Base-by-base conservation (phyloP, 2,329 filamentous ascomycete genomes). In the Sclerotinia sclerotiorum region DNA sequence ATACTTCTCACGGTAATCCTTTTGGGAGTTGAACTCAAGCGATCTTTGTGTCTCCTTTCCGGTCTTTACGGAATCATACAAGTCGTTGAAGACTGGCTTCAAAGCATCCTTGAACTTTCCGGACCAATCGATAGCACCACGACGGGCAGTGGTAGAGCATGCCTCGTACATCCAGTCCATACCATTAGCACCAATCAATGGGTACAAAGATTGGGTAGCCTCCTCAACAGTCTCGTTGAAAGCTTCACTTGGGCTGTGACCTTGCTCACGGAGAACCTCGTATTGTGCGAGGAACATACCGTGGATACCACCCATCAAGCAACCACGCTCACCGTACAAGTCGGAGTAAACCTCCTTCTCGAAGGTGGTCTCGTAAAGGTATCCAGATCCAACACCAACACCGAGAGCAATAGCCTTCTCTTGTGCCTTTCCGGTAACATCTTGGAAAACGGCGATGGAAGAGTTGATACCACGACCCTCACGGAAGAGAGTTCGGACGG, bases 81-180 rank as follows among this genome's bases (percentile, higher is more conserved):
- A 90, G 79, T 92, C 87, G 85, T 97, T 94, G 88, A 99, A 99
- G 80, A 99, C 91, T 79, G 95, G 95, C 91, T 98, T 98, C 80
- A 99, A 88, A 80, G 91, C 93, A 76, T 94, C 91, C 91, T 97
- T 97, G 93, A 99, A 99, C 80, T 87, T 87, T 82, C 90, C 90
- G 80, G 90, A 94, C 95, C 95, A 99, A 88, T 99, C 95, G 80
- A 99, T 97, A 84, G 95, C 95, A 83, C 95, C 95, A 80, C 95
- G 94, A 79, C 95, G 93, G 79, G 95, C 95, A 69, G 95, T 99
- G 80, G 95, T 99, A 73, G 94, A 98, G 91, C 95, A 99, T 76
- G 95, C 95, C 81, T 94, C 94, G 86, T 96, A 99, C 95, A 99
- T 99, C 93, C 96, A 99, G 87, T 99, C 95, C 95, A 99, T 98